Conservation (phyloP, 805 yeast species). For the Soucietia sequanensis region DNA sequence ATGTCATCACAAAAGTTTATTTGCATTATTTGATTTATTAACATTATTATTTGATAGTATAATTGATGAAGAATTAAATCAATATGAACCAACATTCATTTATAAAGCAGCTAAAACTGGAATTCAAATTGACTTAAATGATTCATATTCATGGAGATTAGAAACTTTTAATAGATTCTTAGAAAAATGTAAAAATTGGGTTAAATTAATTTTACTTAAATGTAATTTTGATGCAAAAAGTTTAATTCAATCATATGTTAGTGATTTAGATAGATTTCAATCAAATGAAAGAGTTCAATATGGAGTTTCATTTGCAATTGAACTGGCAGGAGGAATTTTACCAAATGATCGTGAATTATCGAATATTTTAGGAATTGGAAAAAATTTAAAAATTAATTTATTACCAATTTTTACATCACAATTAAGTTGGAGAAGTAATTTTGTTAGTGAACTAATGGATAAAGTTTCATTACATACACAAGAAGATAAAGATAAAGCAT, state of each 20-base stretch:
- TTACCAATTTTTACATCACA: slow-evolving; percentile 75
- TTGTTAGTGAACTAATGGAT: slow-evolving; percentile 32
- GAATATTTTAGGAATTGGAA: slow-evolving; percentile 26
- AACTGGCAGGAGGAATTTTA: slow-evolving; percentile 76
- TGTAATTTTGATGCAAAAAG: slow-evolving; percentile 76
- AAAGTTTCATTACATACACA: slow-evolving; percentile 25
- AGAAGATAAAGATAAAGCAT: slow-evolving; percentile 26
- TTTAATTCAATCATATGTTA: slow-evolving; percentile 73
- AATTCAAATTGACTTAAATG: slow-evolving; percentile 61
- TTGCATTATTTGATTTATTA: slow-evolving; percentile 76
- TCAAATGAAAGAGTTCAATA: slow-evolving; percentile 46
- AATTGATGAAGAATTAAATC: slow-evolving; percentile 78
- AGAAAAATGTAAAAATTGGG: slow-evolving; percentile 66
- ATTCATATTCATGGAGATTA: slow-evolving; percentile 72
- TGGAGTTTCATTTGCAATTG: slow-evolving; percentile 90
- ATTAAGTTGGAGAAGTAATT: slow-evolving; percentile 64
- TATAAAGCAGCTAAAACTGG: slow-evolving; percentile 49
- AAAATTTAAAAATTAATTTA: slow-evolving; percentile 44
- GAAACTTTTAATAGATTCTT: slow-evolving; percentile 61
- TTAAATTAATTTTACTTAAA: slow-evolving; percentile 51
- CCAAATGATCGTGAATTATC: slow-evolving; percentile 65
- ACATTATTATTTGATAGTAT: slow-evolving; percentile 76
- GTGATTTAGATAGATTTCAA: slow-evolving; percentile 36
- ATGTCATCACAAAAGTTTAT: slow-evolving; percentile 71
- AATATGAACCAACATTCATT: slow-evolving; percentile 78